phyloP scores from a whole-genome alignment of 345 rosid genomes.

The Arabis hirsuta region DNA sequence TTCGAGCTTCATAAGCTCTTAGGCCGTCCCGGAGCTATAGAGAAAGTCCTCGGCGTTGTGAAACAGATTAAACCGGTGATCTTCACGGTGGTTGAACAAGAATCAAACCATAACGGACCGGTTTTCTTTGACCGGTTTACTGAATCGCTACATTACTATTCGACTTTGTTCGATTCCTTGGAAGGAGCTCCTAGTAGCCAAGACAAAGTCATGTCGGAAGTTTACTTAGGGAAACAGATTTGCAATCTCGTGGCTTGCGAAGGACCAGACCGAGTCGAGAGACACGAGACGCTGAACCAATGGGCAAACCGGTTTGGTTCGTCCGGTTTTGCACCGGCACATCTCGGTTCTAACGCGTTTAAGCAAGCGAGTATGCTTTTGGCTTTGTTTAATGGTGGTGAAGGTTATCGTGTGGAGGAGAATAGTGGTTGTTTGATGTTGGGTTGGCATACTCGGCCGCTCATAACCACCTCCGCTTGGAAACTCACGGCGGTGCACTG shows the following conservation, averaged over 20 bases:
- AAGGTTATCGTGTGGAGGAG: constrained; percentile 92
- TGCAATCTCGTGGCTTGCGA: constrained; percentile 85
- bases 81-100: constrained; percentile 83
- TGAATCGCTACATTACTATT: constrained; percentile 81
- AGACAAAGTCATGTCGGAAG: constrained; percentile 77
- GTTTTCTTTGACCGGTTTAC: constrained; percentile 82
- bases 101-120: constrained; percentile 78
- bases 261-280: constrained; percentile 74
- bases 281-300: constrained; percentile 71
- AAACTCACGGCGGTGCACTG: constrained; percentile 44
- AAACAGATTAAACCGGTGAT: constrained; percentile 70
- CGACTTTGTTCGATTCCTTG: constrained; percentile 81
- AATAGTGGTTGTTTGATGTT: constrained; percentile 74
- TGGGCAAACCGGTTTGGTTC: constrained; percentile 66
- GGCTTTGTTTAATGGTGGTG: constrained; percentile 73
- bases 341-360: constrained; percentile 83
- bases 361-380: constrained; percentile 85
- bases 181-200: constrained; percentile 57
- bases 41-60: constrained; percentile 63
- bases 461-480: constrained; percentile 92
- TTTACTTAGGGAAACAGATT: constrained; percentile 83
- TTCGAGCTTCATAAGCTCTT: constrained; percentile 75
- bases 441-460: constrained; percentile 89
- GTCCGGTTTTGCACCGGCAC: constrained; percentile 73
- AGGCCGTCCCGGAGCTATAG: constrained; percentile 67